Percentiles rank a stretch among this genome's conserved stretches.
These are phyloP conservation scores for Tuber borchii DNA, from an alignment of 495 filamentous ascomycete genomes.

Conservation along the genomic window DNA sequence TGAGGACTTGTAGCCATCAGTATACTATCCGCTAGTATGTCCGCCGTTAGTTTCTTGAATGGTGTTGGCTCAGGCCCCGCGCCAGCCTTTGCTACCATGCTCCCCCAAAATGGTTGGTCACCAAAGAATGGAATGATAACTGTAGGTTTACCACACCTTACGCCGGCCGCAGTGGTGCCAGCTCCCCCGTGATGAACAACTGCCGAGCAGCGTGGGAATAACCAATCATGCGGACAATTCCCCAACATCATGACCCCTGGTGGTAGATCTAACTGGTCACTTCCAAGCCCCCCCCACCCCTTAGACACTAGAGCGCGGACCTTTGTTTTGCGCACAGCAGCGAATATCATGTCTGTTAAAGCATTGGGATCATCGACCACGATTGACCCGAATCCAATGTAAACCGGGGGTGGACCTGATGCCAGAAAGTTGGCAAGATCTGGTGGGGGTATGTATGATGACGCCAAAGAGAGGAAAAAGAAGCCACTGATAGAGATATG, in stretches of 20 bases:
- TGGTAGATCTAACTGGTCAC: constrained; percentile 41
- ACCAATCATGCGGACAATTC: constrained; percentile 65
- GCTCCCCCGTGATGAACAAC: constrained; percentile 64
- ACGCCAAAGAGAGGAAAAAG: constrained; percentile 58
- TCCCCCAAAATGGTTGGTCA: constrained; percentile 80
- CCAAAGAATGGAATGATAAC: constrained; percentile 66
- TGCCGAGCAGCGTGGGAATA: constrained; percentile 58
- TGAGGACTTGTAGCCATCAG: constrained; percentile 54
- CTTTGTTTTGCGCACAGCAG: constrained; percentile 53
- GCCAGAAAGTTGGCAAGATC: constrained; percentile 53
- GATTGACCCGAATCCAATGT: constrained; percentile 65
- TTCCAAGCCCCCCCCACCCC: constrained; percentile 61
- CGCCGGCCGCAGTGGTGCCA: constrained; percentile 59
- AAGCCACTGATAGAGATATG: constrained; percentile 62
- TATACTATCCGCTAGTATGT: constrained; percentile 63
- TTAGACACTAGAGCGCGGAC: constrained; percentile 59
- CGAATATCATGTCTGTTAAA: constrained; percentile 60
- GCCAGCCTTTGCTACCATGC: constrained; percentile 59
- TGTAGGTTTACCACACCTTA: constrained; percentile 60
- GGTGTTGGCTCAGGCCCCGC: constrained; percentile 62
- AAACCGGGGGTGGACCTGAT: constrained; percentile 52
- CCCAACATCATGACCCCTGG: constrained; percentile 52
- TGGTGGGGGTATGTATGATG: constrained; percentile 53
- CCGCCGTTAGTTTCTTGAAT: constrained; percentile 58
- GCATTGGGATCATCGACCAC: constrained; percentile 60